A percentile compares a stretch with the other conserved stretches of the same genome.
Conservation (phyloP, 345 rosid genomes). For the Euphorbia pulcherrima region DNA sequence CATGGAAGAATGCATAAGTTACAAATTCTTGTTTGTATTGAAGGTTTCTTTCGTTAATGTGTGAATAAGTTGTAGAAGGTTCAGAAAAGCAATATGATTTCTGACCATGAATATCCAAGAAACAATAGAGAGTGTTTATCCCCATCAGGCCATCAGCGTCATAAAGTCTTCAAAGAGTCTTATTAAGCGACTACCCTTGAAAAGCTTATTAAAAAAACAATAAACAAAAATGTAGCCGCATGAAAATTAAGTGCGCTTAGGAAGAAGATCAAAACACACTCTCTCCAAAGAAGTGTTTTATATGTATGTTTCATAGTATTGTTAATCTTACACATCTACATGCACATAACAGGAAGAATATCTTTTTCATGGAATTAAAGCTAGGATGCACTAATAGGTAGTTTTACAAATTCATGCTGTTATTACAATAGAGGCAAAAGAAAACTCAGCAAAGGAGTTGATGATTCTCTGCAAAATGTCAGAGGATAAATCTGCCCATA, state of each 20-base stretch:
- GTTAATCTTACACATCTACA: not conserved
- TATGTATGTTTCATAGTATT: not conserved
- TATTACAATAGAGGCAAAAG: not conserved
- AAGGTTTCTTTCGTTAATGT: not conserved
- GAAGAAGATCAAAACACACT: not conserved
- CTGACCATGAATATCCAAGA: conserved; percentile 4
- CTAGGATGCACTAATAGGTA: not conserved
- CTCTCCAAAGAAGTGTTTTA: too few relatives aligned
- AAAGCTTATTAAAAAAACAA: not conserved
- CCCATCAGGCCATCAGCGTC: too few relatives aligned
- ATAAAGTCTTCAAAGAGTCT: not conserved
- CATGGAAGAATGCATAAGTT: not conserved
- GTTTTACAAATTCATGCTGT: too few relatives aligned
- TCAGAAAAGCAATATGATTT: conserved; percentile 6
- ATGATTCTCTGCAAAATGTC: not conserved
- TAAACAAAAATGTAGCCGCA: not conserved
- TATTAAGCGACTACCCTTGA: not conserved
- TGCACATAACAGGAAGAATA: not conserved
- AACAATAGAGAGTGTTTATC: not conserved
- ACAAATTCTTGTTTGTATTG: not conserved
- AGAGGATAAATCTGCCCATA: not conserved
- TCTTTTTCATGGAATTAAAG: conserved; percentile 2
- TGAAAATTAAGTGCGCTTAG: not conserved
- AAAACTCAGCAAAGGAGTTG: not conserved
- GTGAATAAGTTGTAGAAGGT: not conserved